phyloP scores from a whole-genome alignment of 495 filamentous ascomycete species.

The Podospora tetraspora region DNA sequence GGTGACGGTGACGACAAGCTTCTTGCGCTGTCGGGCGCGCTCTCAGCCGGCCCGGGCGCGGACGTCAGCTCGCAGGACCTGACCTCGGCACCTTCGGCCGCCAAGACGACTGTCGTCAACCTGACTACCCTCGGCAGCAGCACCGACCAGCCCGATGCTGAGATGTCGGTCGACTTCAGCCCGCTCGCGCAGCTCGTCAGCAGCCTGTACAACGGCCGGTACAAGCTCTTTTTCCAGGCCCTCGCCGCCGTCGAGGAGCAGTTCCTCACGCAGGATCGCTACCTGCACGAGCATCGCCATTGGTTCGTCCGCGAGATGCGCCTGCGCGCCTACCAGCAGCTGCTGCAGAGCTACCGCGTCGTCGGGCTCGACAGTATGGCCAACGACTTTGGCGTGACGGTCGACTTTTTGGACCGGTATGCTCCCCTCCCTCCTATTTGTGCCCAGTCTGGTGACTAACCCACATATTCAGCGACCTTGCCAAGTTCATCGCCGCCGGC shows the following conservation, averaged over 20 bases:
- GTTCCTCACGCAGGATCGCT: slow-evolving; percentile 90
- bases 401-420: slow-evolving; percentile 92
- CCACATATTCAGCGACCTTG: slow-evolving; percentile 61
- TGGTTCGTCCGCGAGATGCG: slow-evolving; percentile 99
- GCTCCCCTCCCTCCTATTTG: slow-evolving; percentile 18
- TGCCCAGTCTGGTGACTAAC: slow-evolving; percentile 7
- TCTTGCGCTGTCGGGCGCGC: slow-evolving; percentile 67
- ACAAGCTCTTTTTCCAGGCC: slow-evolving; percentile 86
- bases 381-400: slow-evolving; percentile 87
- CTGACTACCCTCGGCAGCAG: slow-evolving; percentile 71
- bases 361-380: slow-evolving; percentile 95
- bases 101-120: slow-evolving; percentile 67
- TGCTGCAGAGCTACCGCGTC: slow-evolving; percentile 96
- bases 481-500: slow-evolving; percentile 93
- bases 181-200: slow-evolving; percentile 83
- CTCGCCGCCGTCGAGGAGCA: slow-evolving; percentile 88
- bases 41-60: slow-evolving; percentile 71
- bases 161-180: slow-evolving; percentile 68
- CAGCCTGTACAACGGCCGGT: slow-evolving; percentile 87
- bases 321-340: slow-evolving; percentile 87
- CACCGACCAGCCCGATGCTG: slow-evolving; percentile 64
- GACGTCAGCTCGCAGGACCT: slow-evolving; percentile 77
- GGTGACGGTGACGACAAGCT: slow-evolving; percentile 84
- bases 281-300: slow-evolving; percentile 84
- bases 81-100: slow-evolving; percentile 49